A percentile compares a stretch with the other conserved stretches of the same genome.
These are phyloP conservation scores for Lathyrus sativus DNA, from an alignment of 306 rosid species.

Conservation along the genomic window DNA sequence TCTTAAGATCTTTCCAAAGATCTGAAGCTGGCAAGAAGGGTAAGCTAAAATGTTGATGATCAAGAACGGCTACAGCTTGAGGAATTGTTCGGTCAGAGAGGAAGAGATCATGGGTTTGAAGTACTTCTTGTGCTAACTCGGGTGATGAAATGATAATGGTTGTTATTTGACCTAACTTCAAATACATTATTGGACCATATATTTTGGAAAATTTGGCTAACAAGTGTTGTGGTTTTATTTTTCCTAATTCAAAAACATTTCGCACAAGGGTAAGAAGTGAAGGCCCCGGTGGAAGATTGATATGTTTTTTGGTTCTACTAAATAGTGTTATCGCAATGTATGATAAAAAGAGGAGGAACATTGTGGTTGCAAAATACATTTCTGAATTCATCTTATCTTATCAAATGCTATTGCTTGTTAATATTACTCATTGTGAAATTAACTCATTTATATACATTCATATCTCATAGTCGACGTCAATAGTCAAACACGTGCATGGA, in stretches of 20 bases:
- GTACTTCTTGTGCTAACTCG: constrained; percentile 43
- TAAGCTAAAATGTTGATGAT: constrained; percentile 2
- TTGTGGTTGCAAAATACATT: constrained; percentile 17
- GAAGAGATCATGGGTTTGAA: constrained; percentile 35
- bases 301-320: background rate
- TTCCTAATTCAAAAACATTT: constrained; percentile 7
- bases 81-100: background rate
- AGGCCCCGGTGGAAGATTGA: background rate
- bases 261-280: background rate
- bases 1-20: constrained; percentile 34
- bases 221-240: constrained; percentile 28
- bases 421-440: too few relatives aligned
- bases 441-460: too few relatives aligned
- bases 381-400: background rate
- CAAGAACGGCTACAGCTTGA: background rate
- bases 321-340: constrained; percentile 7
- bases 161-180: constrained; percentile 32
- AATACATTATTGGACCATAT: constrained; percentile 35
- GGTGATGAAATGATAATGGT: constrained; percentile 36
- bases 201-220: constrained; percentile 30
- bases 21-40: constrained; percentile 27
- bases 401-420: too few relatives aligned
- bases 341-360: constrained; percentile 4
- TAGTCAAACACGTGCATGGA: too few relatives aligned
- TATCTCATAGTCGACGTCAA: constrained; percentile 22